Conservation (phyloP, 768 basidiomycete genomes). For the Termitomyces sp. region DNA sequence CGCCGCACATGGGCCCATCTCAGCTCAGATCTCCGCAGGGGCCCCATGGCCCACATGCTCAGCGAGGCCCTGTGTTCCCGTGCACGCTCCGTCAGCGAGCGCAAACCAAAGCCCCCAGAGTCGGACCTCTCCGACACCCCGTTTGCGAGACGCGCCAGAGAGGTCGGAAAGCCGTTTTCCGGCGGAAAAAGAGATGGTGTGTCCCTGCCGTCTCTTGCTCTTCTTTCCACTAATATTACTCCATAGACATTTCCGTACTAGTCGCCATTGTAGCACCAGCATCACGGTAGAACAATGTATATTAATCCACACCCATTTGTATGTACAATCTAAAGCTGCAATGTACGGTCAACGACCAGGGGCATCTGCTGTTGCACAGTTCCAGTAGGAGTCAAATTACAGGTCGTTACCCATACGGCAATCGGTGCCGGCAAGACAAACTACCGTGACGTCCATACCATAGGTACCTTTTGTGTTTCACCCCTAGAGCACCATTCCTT, state of each 20-base stretch:
- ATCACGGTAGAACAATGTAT: neutral
- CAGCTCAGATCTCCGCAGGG: constrained; percentile 7
- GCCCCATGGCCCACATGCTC: constrained; percentile 59
- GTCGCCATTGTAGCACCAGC: constrained; percentile 25
- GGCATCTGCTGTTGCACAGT: no score
- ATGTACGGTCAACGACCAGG: no score
- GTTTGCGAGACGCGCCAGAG: constrained; percentile 77
- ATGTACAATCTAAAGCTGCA: neutral
- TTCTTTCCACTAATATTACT: neutral
- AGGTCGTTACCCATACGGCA: no score
- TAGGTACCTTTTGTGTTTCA: no score
- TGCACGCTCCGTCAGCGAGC: constrained; percentile 64
- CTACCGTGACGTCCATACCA: no score
- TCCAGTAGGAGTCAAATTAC: no score
- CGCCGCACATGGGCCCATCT: constrained; percentile 6
- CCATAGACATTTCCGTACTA: constrained; percentile 32
- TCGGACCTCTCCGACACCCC: constrained; percentile 49
- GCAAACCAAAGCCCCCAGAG: constrained; percentile 18
- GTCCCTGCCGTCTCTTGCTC: neutral
- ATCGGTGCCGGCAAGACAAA: no score
- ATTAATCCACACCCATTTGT: neutral
- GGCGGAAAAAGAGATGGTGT: constrained; percentile 86
- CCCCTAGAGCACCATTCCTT: no score
- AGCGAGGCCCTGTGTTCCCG: constrained; percentile 79
- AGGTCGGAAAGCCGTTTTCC: constrained; percentile 63